Evolutionary conservation across 2,329 filamentous ascomycete species (phyloP), one percentile per base, ranked within the genome.

Genomic region (Bipolaris sorokiniana): DNA sequence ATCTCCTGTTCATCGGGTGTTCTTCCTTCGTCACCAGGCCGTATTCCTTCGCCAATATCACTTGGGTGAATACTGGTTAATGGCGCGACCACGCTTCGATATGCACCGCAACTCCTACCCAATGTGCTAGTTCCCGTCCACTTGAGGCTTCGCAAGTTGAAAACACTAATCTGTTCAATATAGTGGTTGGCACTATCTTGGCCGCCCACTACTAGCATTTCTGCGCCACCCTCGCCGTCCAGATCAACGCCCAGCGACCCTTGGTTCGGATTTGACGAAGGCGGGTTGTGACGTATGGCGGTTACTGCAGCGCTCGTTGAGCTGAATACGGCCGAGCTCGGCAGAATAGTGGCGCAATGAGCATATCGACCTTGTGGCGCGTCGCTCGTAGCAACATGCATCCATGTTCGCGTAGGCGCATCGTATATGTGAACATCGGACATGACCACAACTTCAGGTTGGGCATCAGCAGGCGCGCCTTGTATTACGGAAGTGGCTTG

Each of bases 161-260:
- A 99, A 2, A 99, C 92, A 73, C 92, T 98, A 63, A 99, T 96
- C 77, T 99, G 92, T 77, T 99, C 94, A 65, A 99, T 99, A 73
- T 99, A 99, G 75, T 97, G 93, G 75, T 99, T 99, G n/a, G 90
- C 89, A 51, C 91, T 95, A 72, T 99, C 95, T 76, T 99, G 95
- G 0, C 95, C 95, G 58, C 95, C 95, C 7, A 98, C 93, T 13
- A 99, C 89, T 5, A 99, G 86, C 94, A 99, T 97, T 76, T 99
- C 94, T 1, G 95, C 92, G 31, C 95, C 95, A 15, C 95, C 95
- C 18, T 87, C 87, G 0, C 95, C 94, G 75, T 99, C 93, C 58
- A 98, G 88, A 61, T 90, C 90, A 56, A 97, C 89, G 2, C 94
- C 94, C 55, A 97, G 88, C 3, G 90, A 86, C 15, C 94, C 94